Conservation (phyloP, 169 alveolate genomes). For the Plasmodium cynomolgi region DNA sequence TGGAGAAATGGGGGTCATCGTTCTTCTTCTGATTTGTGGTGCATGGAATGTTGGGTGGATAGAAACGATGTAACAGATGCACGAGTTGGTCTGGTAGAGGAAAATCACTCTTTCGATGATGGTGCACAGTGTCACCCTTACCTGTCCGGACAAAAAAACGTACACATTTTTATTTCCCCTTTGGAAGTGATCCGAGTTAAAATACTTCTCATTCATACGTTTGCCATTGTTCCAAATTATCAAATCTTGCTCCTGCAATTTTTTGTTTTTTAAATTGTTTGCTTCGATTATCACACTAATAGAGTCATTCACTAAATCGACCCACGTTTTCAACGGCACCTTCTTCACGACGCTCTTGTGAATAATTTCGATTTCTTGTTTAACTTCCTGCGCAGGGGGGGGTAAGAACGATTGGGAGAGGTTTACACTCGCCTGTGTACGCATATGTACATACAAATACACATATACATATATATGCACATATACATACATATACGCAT, state of each 20-base stretch:
- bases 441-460: neutral
- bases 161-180: constrained; percentile 1
- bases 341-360: constrained; percentile 6
- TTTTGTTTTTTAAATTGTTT: neutral
- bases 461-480: too few species aligned
- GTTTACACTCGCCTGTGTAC: neutral
- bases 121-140: neutral
- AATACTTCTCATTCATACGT: constrained; percentile 12
- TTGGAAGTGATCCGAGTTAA: neutral
- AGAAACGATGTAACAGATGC: neutral
- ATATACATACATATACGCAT: too few species aligned
- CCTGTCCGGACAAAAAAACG: constrained; percentile 6
- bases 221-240: constrained; percentile 32
- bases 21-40: neutral
- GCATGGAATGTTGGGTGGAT: too few species aligned
- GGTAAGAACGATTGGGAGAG: neutral
- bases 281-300: constrained; percentile 13
- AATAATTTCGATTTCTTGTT: neutral
- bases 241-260: constrained; percentile 15
- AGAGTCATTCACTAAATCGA: constrained; percentile 12
- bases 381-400: constrained; percentile 1
- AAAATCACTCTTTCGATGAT: neutral
- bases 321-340: constrained; percentile 8
- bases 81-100: neutral
- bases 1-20: neutral